Conservation (phyloP, 345 rosid species). For the Eucalyptus curtisii region DNA sequence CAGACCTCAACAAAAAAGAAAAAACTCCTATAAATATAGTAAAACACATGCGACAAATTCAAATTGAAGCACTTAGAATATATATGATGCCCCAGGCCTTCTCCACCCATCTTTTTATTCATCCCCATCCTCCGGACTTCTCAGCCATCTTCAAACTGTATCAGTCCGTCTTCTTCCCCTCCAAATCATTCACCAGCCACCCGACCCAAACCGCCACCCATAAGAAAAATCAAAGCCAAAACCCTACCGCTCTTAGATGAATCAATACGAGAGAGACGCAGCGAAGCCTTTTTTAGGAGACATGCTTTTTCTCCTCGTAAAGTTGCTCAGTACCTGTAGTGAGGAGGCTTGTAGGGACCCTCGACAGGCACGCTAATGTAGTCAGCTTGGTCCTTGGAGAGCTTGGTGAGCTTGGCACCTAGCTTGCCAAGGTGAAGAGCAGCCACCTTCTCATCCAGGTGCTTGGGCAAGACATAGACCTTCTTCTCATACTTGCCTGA, state of each 20-base stretch:
- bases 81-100: background rate
- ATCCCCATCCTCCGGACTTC: background rate
- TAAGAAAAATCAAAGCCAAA: background rate
- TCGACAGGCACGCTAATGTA: conserved; percentile 74
- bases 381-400: conserved; percentile 76
- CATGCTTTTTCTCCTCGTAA: background rate
- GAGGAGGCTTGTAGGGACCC: conserved; percentile 95
- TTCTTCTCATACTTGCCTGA: conserved; percentile 87
- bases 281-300: background rate
- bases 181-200: background rate
- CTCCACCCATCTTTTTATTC: background rate
- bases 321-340: conserved; percentile 72
- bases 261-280: background rate
- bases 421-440: conserved; percentile 87
- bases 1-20: background rate
- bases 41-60: background rate
- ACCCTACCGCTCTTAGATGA: background rate
- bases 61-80: background rate
- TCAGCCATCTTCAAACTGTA: background rate
- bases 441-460: conserved; percentile 94
- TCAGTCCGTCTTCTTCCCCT: background rate
- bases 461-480: conserved; percentile 91
- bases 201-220: background rate
- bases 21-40: background rate
- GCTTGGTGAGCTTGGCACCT: conserved; percentile 81